These are phyloP conservation scores for Orobanche coerulescens DNA, from an alignment of 257 asterid genomes.

Conservation along the genomic window DNA sequence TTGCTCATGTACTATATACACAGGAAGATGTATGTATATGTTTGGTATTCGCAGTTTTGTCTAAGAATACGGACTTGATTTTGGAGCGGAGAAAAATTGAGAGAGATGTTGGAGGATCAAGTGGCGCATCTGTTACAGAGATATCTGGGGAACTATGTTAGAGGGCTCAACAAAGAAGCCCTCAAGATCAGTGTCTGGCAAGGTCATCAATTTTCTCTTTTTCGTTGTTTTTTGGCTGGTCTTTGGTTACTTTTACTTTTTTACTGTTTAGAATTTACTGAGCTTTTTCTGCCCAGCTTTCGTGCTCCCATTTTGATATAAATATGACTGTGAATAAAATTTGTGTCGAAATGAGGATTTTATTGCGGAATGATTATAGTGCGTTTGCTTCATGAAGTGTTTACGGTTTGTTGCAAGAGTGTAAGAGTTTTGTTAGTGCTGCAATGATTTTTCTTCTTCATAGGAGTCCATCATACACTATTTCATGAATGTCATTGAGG, in stretches of 20 bases:
- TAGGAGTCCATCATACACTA: background rate
- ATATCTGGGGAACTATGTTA: conserved; percentile 88
- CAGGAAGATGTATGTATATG: background rate
- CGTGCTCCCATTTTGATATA: too few relatives aligned
- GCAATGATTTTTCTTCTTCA: background rate
- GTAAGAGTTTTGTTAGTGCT: background rate
- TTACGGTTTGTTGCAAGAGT: background rate
- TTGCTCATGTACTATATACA: too few relatives aligned
- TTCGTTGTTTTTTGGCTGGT: background rate
- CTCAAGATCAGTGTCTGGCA: conserved; percentile 98
- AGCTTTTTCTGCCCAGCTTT: too few relatives aligned
- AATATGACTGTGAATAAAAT: too few relatives aligned
- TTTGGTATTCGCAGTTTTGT: background rate
- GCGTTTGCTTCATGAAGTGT: background rate
- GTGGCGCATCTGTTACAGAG: conserved; percentile 83
- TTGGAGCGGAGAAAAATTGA: conserved; percentile 10
- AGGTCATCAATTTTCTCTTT: conserved; percentile 37
- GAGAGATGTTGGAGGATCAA: conserved; percentile 95
- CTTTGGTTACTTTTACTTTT: background rate
- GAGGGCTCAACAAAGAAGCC: conserved; percentile 94
- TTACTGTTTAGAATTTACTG: too few relatives aligned
- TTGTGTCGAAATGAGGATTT: background rate
- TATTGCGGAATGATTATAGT: background rate
- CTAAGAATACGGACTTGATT: background rate
- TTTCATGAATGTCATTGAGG: background rate